Percentiles rank a stretch among this genome's conserved stretches.
These are phyloP conservation scores for Astragalus glycyphyllos DNA, from an alignment of 306 rosid species.

Conservation along the genomic window DNA sequence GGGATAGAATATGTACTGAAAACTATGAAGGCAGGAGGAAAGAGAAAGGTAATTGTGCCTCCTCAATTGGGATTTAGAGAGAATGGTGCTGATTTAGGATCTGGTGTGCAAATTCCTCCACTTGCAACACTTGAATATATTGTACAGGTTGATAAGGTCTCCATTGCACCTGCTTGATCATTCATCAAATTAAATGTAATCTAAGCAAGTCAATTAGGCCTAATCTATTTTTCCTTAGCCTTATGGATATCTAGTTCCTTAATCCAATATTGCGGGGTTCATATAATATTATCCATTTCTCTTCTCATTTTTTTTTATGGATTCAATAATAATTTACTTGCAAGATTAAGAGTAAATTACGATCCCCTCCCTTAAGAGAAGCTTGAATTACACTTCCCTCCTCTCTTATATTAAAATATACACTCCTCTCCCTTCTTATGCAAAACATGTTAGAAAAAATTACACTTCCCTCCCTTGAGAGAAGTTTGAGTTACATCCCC, in stretches of 20 bases:
- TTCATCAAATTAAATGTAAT: conserved; percentile 23
- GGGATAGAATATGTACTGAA: conserved; percentile 75
- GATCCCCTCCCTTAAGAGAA: no score
- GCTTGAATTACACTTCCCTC: no score
- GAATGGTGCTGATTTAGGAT: conserved; percentile 81
- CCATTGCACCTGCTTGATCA: conserved; percentile 85
- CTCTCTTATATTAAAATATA: no score
- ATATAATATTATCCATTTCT: conserved; percentile 10
- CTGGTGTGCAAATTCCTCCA: conserved; percentile 78
- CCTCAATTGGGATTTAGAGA: conserved; percentile 80
- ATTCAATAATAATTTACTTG: not conserved
- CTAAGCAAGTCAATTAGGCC: not conserved
- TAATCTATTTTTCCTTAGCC: conserved; percentile 17
- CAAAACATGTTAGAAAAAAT: no score
- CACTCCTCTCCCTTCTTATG: no score
- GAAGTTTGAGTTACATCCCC: no score
- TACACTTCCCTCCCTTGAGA: no score
- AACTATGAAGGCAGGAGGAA: conserved; percentile 89
- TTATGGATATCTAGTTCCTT: conserved; percentile 1
- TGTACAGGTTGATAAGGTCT: conserved; percentile 84
- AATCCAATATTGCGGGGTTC: conserved; percentile 5
- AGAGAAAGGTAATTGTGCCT: conserved; percentile 76
- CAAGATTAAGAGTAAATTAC: no score
- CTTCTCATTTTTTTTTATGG: conserved; percentile 10
- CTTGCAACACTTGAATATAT: conserved; percentile 77